These are phyloP conservation scores for Helminthosporium solani DNA, from an alignment of 2,329 filamentous ascomycete species.

Conservation along the genomic window DNA sequence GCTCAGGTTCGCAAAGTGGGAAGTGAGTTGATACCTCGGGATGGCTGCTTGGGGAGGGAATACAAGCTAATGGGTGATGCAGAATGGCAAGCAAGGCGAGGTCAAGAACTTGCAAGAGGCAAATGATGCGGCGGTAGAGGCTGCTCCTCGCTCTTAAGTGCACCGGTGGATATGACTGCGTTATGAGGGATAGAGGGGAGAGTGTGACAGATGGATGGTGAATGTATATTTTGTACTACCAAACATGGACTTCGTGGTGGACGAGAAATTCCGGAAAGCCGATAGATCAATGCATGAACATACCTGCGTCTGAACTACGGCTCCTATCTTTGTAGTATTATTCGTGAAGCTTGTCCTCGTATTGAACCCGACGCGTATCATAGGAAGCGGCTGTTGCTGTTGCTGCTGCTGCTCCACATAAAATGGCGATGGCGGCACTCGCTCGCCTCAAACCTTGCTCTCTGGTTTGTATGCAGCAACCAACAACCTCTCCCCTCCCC, in stretches of 20 bases:
- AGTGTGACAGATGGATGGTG: conserved; percentile 8
- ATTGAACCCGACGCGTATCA: not conserved
- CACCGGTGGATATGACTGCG: not conserved
- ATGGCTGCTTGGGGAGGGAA: conserved; percentile 21
- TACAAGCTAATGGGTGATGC: conserved; percentile 24
- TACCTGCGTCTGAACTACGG: conserved; percentile 21
- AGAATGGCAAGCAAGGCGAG: conserved; percentile 98
- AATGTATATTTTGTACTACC: conserved; percentile 43
- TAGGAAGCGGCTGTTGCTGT: not conserved
- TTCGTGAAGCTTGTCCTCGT: not conserved
- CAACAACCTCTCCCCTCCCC: not conserved
- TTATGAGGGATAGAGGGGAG: conserved; percentile 3
- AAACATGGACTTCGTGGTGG: conserved; percentile 22
- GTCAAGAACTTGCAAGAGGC: conserved; percentile 66
- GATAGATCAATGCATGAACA: conserved; percentile 34
- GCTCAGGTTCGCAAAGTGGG: conserved; percentile 89
- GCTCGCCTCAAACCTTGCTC: not conserved
- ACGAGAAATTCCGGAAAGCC: conserved; percentile 20
- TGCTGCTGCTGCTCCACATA: not conserved
- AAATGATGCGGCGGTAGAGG: conserved; percentile 52
- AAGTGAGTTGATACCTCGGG: conserved; percentile 63
- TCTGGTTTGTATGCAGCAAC: too few relatives aligned
- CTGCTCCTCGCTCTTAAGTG: conserved; percentile 41
- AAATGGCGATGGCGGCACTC: too few relatives aligned
- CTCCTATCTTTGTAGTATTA: not conserved